These are phyloP conservation scores for Solanum bulbocastanum DNA, from an alignment of 257 asterid genomes.

Conservation along the genomic window DNA sequence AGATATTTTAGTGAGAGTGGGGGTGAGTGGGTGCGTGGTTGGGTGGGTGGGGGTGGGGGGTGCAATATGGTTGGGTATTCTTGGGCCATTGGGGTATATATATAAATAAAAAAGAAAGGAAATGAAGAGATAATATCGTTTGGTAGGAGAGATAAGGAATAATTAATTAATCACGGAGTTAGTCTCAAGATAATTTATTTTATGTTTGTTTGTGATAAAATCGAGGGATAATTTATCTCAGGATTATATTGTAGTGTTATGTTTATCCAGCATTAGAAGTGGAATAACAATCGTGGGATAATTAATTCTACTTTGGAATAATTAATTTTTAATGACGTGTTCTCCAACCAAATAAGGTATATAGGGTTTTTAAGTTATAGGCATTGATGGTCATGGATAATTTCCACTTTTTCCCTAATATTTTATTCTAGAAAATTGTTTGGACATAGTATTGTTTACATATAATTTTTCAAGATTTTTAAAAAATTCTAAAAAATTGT, in stretches of 20 bases:
- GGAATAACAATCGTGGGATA: not conserved
- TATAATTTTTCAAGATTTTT: not conserved
- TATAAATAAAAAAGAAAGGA: not conserved
- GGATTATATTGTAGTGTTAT: not conserved
- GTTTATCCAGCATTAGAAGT: not conserved
- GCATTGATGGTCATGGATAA: not conserved
- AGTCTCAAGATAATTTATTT: not conserved
- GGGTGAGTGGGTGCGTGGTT: not conserved
- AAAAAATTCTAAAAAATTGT: not conserved
- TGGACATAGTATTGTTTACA: not conserved
- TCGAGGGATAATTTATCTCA: not conserved
- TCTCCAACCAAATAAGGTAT: not conserved
- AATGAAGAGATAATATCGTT: not conserved
- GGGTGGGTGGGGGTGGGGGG: constrained; percentile 5
- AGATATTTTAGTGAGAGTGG: constrained; percentile 24
- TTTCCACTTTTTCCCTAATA: not conserved
- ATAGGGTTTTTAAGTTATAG: not conserved
- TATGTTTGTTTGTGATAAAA: not conserved
- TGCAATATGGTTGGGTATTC: constrained; percentile 43
- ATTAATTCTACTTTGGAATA: not conserved
- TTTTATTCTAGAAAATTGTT: not conserved
- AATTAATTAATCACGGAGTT: not conserved
- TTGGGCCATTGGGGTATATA: constrained; percentile 43
- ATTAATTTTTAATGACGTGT: not conserved
- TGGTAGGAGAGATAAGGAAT: not conserved